Conservation (phyloP, 345 rosid species). For the Hevea brasiliensis region DNA sequence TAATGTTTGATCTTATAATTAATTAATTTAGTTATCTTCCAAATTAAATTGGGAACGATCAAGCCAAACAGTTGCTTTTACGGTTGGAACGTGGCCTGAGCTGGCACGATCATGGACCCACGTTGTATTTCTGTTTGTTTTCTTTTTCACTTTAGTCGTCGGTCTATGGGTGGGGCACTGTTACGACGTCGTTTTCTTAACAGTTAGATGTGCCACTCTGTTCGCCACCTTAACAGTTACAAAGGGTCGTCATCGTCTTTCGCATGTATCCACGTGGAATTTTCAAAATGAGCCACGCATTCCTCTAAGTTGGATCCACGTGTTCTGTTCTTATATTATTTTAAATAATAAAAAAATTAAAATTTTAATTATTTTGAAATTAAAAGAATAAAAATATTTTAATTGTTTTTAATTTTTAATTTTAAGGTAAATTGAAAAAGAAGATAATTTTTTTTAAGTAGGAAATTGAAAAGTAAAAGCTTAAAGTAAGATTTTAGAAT, state of each 20-base stretch:
- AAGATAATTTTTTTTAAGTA: no score
- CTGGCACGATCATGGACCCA: conserved; percentile 37
- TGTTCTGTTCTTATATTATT: background rate
- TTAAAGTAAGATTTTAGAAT: no score
- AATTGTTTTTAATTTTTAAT: no score
- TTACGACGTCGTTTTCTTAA: conserved; percentile 35
- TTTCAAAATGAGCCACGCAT: background rate
- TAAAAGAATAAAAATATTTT: no score
- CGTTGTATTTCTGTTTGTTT: background rate
- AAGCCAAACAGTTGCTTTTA: conserved; percentile 35
- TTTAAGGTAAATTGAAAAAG: no score
- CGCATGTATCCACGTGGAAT: conserved; percentile 25
- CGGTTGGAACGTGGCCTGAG: conserved; percentile 38
- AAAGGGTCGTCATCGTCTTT: conserved; percentile 15
- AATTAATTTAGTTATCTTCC: no score
- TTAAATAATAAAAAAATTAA: no score
- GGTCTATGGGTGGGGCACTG: conserved; percentile 34
- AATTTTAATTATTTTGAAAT: no score
- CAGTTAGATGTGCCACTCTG: conserved; percentile 37
- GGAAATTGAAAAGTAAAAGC: no score
- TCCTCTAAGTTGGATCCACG: background rate
- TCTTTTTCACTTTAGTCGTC: conserved; percentile 1
- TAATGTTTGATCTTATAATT: background rate
- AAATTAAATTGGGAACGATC: background rate
- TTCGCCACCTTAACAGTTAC: conserved; percentile 38